phyloP scores from a whole-genome alignment of 768 basidiomycete species.

The Porphyrellus cyaneotinctus region DNA sequence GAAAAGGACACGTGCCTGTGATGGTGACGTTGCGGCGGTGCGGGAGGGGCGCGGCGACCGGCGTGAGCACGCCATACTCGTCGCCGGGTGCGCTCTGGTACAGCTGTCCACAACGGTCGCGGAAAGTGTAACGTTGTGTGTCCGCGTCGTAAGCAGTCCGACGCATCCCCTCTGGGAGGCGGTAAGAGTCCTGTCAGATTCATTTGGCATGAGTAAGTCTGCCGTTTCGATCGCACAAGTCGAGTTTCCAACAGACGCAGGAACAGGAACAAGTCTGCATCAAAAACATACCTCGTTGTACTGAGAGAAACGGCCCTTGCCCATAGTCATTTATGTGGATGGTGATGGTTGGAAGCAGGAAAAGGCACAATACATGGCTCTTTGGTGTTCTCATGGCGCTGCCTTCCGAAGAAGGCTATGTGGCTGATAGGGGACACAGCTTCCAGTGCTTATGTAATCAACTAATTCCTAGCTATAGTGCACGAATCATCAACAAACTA shows the following conservation, averaged over 20 bases:
- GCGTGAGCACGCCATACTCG: conserved; percentile 42
- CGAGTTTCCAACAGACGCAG: neutral
- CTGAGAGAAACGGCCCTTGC: conserved; percentile 20
- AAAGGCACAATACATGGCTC: no score
- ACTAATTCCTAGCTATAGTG: no score
- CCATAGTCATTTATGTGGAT: neutral
- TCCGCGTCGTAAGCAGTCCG: conserved; percentile 55
- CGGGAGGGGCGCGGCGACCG: conserved; percentile 25
- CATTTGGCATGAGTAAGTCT: no score
- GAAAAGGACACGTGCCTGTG: conserved; percentile 10
- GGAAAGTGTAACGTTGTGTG: conserved; percentile 46
- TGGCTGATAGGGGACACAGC: conserved; percentile 6
- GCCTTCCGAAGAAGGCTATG: neutral
- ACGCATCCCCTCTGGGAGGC: conserved; percentile 41
- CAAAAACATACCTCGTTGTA: conserved; percentile 20
- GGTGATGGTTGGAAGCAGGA: conserved; percentile 6
- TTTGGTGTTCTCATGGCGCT: neutral
- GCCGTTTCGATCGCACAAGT: neutral
- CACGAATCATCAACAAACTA: no score
- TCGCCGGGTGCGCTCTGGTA: conserved; percentile 45
- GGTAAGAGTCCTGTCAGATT: conserved; percentile 31
- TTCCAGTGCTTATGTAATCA: neutral
- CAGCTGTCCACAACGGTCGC: conserved; percentile 40
- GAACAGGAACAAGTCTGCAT: neutral
- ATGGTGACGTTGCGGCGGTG: conserved; percentile 27